Evolutionary conservation across 208 protist species (phyloP).

Genomic region (Leishmania lainsoni): DNA sequence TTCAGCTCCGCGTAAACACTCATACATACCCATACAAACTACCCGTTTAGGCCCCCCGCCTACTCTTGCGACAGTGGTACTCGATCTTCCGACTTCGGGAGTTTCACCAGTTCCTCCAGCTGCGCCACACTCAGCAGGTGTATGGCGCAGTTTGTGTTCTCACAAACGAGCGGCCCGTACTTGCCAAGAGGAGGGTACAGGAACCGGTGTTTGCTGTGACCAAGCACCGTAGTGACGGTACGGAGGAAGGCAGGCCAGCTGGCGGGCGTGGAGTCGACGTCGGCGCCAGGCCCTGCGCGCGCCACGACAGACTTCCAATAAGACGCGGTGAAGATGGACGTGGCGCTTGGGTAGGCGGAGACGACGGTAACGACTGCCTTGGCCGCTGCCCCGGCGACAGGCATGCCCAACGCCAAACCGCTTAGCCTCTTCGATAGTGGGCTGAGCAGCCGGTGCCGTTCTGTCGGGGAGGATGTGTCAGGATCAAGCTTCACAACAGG

Average conservation of each 20-base stretch:
- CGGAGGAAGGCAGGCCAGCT: conserved; percentile 6
- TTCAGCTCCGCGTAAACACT: neutral
- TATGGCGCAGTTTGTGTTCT: neutral
- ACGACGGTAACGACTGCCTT: neutral
- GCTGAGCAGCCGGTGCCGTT: neutral
- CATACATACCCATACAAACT: neutral
- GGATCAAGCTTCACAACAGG: neutral
- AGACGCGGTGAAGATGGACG: conserved; percentile 12
- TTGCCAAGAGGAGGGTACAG: conserved; percentile 11
- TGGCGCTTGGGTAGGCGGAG: conserved; percentile 8
- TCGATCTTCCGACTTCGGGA: neutral
- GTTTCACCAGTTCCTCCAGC: neutral
- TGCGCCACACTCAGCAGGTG: neutral
- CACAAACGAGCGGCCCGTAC: conserved; percentile 13
- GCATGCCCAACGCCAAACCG: conserved; percentile 16
- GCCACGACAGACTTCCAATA: conserved; percentile 13
- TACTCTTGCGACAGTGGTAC: neutral
- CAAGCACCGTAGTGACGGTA: neutral
- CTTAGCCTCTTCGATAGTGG: conserved; percentile 15
- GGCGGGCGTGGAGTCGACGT: neutral
- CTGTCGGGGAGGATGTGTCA: neutral
- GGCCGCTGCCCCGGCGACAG: conserved; percentile 5
- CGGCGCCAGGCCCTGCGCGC: neutral
- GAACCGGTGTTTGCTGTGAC: neutral
- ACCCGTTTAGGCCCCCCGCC: neutral